Percentiles rank a stretch among this genome's conserved stretches.
Evolutionary conservation across 2,329 filamentous ascomycete genomes (phyloP).

Genomic region (Paecilomyces variotii): DNA sequence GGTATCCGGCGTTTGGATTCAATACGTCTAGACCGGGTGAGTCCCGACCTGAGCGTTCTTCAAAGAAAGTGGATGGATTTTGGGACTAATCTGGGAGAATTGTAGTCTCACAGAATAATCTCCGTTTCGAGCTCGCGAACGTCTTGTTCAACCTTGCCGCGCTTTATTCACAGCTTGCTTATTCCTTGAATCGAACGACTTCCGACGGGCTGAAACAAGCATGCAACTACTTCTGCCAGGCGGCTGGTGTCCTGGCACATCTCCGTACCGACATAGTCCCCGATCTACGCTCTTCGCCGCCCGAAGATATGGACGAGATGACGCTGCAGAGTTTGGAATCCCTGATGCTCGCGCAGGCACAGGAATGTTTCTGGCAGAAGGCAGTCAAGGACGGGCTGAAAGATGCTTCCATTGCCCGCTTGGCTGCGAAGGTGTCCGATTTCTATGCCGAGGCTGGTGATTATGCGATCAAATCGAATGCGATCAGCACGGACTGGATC

Average conservation of each 20-base stretch:
- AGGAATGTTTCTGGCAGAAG: constrained; percentile 98
- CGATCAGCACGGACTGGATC: constrained; percentile 90
- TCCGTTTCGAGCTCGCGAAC: constrained; percentile 81
- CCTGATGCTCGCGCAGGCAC: constrained; percentile 81
- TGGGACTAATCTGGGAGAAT: not conserved
- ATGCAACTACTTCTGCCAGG: constrained; percentile 80
- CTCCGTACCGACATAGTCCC: constrained; percentile 70
- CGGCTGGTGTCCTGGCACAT: constrained; percentile 75
- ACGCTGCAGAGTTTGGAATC: constrained; percentile 78
- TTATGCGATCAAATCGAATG: constrained; percentile 77
- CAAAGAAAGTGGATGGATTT: not conserved
- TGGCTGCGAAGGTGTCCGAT: constrained; percentile 86
- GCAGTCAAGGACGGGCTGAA: constrained; percentile 91
- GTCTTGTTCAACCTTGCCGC: constrained; percentile 88
- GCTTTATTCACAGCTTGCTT: constrained; percentile 86
- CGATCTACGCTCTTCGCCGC: constrained; percentile 73
- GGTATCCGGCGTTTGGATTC: constrained; percentile 91
- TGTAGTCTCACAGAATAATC: constrained; percentile 54
- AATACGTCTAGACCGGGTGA: constrained; percentile 63
- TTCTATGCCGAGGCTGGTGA: constrained; percentile 80
- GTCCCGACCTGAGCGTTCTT: constrained; percentile 10
- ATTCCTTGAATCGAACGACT: constrained; percentile 67
- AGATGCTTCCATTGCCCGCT: constrained; percentile 81
- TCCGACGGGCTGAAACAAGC: constrained; percentile 79
- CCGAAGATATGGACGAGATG: constrained; percentile 89